phyloP scores from a whole-genome alignment of 164 flowering plant genomes.

The Liquidambar formosana region DNA sequence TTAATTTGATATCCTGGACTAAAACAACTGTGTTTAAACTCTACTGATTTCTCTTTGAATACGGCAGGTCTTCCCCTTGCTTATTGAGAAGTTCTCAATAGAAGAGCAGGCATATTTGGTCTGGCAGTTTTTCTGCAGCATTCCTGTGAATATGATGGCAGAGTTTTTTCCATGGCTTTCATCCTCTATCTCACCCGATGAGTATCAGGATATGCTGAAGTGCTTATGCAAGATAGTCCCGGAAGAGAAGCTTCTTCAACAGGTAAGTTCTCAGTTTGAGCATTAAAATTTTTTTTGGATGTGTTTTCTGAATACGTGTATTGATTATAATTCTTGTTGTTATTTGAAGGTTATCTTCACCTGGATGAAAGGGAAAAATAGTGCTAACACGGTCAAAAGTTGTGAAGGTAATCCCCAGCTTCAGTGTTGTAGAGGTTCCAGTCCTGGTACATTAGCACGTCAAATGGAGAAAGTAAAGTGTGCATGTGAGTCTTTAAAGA shows the following conservation, averaged over 20 bases:
- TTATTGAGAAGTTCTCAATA: conserved; percentile 75
- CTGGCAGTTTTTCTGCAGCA: conserved; percentile 96
- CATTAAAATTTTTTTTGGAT: not conserved
- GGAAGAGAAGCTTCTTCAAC: conserved; percentile 83
- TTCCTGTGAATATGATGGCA: conserved; percentile 97
- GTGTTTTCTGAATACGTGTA: not conserved
- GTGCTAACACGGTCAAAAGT: conserved; percentile 15
- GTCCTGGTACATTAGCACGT: conserved; percentile 16
- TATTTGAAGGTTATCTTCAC: conserved; percentile 69
- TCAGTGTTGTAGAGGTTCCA: conserved; percentile 28
- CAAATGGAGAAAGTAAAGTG: conserved; percentile 34
- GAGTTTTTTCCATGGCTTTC: conserved; percentile 96
- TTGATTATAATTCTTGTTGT: conserved; percentile 7
- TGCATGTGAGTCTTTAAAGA: conserved; percentile 46
- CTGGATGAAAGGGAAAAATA: conserved; percentile 76
- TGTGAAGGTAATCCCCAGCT: conserved; percentile 28
- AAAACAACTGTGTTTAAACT: not conserved
- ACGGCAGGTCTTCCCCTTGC: conserved; percentile 89
- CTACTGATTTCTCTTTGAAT: conserved; percentile 19
- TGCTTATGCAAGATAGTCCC: conserved; percentile 89
- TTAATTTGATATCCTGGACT: not conserved
- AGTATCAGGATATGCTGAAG: conserved; percentile 67
- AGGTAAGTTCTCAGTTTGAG: conserved; percentile 40
- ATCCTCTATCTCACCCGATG: conserved; percentile 76
- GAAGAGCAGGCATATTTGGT: conserved; percentile 95